phyloP scores from a whole-genome alignment of 768 basidiomycete species.

The Strobilomyces echinocephalus region DNA sequence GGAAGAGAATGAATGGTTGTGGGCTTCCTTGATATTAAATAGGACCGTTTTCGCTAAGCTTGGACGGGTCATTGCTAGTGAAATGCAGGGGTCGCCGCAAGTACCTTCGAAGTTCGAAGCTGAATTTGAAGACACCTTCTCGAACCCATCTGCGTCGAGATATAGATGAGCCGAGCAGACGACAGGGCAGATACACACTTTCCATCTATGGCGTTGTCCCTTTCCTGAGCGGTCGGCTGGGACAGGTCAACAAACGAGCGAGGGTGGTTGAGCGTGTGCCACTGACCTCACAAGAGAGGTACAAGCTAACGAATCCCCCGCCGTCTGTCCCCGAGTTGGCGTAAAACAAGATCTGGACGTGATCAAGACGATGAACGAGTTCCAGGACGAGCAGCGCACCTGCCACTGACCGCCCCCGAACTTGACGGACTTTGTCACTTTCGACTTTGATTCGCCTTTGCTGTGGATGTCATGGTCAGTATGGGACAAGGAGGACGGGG shows the following conservation, averaged over 20 bases:
- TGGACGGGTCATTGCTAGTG: background rate
- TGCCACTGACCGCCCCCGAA: conserved; percentile 80
- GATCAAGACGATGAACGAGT: background rate
- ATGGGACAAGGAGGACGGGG: no score
- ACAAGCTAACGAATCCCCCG: conserved; percentile 64
- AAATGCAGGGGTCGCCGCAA: background rate
- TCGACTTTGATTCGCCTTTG: conserved; percentile 74
- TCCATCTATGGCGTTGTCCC: conserved; percentile 58
- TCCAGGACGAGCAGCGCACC: conserved; percentile 30
- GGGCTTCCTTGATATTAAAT: conserved; percentile 71
- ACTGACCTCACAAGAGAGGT: conserved; percentile 76
- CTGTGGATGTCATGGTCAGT: conserved; percentile 24
- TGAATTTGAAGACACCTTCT: conserved; percentile 81
- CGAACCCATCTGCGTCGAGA: conserved; percentile 62
- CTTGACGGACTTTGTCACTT: conserved; percentile 67
- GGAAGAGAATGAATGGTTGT: conserved; percentile 76
- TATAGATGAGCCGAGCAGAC: background rate
- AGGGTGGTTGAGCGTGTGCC: background rate
- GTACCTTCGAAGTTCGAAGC: conserved; percentile 75
- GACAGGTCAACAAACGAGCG: conserved; percentile 4
- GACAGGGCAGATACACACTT: conserved; percentile 36
- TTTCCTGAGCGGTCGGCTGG: conserved; percentile 76
- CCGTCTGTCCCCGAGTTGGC: conserved; percentile 70
- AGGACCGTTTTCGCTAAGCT: conserved; percentile 46
- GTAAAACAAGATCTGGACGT: conserved; percentile 71